Evolutionary conservation across 169 alveolate species (phyloP).

Genomic region (Eimeria sp.): DNA sequence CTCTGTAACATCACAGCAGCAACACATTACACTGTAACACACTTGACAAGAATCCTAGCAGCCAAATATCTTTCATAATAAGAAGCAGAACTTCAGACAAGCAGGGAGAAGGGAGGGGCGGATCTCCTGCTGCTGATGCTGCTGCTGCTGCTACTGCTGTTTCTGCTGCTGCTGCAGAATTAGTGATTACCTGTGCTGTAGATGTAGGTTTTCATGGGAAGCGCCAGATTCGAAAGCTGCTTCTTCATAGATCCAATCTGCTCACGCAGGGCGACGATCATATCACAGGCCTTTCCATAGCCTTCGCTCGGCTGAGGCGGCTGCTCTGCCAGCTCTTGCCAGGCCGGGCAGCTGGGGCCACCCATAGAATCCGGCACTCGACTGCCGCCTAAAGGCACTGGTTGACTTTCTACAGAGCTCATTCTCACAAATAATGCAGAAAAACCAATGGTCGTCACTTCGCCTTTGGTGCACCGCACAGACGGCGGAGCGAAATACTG

Average conservation of each 20-base stretch:
- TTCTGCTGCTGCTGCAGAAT: not conserved
- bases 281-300: constrained; percentile 60
- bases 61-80: too few species aligned
- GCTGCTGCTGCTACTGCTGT: not conserved
- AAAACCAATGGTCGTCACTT: not conserved
- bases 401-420: constrained; percentile 32
- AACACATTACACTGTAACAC: not conserved
- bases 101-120: not conserved
- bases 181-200: constrained; percentile 24
- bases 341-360: constrained; percentile 28
- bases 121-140: constrained; percentile 24
- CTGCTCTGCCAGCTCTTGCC: constrained; percentile 59
- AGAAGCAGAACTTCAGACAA: not conserved
- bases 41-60: not conserved
- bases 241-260: constrained; percentile 69
- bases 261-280: constrained; percentile 32
- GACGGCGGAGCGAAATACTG: too few species aligned
- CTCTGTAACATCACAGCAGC: not conserved
- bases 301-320: constrained; percentile 44
- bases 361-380: constrained; percentile 81
- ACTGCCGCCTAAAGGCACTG: constrained; percentile 69
- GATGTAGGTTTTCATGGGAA: constrained; percentile 67
- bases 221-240: constrained; percentile 40
- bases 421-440: not conserved
- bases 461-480: constrained; percentile 13